phyloP scores from a whole-genome alignment of 2,329 filamentous ascomycete species.

The Fusarium napiforme region DNA sequence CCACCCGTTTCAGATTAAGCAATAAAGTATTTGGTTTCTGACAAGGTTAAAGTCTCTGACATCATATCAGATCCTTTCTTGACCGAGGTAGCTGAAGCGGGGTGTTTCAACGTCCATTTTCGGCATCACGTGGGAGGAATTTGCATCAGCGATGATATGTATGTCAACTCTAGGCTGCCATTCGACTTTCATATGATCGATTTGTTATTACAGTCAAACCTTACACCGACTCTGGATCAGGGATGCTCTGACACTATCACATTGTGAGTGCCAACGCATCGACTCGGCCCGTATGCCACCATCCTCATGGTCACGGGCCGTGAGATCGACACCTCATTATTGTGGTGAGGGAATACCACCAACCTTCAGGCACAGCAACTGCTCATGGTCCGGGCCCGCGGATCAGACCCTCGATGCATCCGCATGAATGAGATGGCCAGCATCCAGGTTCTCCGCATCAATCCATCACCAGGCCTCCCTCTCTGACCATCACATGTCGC shows the following conservation, averaged over 20 bases:
- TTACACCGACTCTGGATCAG: neutral
- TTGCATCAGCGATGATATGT: neutral
- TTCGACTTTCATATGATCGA: neutral
- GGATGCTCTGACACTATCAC: slow-evolving; percentile 17
- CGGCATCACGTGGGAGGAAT: slow-evolving; percentile 19
- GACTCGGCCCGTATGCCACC: slow-evolving; percentile 22
- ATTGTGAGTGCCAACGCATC: slow-evolving; percentile 31
- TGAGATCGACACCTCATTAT: slow-evolving; percentile 28
- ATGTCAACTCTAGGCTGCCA: slow-evolving; percentile 12
- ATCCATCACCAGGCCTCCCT: slow-evolving; percentile 37
- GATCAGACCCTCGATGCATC: slow-evolving; percentile 36
- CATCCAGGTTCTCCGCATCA: slow-evolving; percentile 41
- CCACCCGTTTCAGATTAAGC: slow-evolving; percentile 12
- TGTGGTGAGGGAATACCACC: slow-evolving; percentile 16
- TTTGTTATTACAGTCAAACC: neutral
- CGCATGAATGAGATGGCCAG: slow-evolving; percentile 33
- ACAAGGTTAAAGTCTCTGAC: slow-evolving; percentile 11
- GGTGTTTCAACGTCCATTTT: slow-evolving; percentile 2
- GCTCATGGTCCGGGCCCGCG: slow-evolving; percentile 21
- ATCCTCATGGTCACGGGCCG: slow-evolving; percentile 21
- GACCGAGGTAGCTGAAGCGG: slow-evolving; percentile 5
- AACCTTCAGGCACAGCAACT: slow-evolving; percentile 19
- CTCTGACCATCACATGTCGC: slow-evolving; percentile 36
- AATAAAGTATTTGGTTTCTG: neutral
- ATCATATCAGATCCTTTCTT: slow-evolving; percentile 20